Conservation (phyloP, 2,329 filamentous ascomycete genomes). For the Fonsecaea monophora region DNA sequence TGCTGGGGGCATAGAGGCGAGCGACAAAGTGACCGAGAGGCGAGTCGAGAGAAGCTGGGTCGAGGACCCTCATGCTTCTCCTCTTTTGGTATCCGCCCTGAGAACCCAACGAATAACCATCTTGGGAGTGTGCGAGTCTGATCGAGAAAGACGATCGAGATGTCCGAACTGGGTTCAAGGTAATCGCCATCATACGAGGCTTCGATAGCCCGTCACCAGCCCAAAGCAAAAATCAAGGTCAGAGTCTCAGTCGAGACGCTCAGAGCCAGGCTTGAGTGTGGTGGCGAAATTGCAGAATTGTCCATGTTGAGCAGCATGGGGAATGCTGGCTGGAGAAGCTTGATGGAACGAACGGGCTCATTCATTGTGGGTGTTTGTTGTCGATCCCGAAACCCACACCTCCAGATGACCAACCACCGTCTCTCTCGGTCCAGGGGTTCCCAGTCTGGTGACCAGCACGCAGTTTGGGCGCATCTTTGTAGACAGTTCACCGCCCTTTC, state of each 20-base stretch:
- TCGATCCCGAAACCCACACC: background rate
- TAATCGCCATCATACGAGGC: background rate
- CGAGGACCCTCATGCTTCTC: constrained; percentile 9
- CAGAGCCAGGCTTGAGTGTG: background rate
- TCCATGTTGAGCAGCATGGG: background rate
- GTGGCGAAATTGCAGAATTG: background rate
- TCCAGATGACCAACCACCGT: constrained; percentile 7
- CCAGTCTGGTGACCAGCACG: constrained; percentile 13
- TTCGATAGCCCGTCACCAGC: background rate
- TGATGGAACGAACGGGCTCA: background rate
- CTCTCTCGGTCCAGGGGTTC: background rate
- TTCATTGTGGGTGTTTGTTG: background rate
- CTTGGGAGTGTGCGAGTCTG: background rate
- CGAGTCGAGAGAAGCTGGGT: background rate
- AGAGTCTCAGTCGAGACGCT: background rate
- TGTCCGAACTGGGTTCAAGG: background rate
- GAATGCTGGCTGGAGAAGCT: background rate
- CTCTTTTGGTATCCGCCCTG: constrained; percentile 4
- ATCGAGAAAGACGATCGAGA: background rate
- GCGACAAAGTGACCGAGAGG: background rate
- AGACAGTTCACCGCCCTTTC: background rate
- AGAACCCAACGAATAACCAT: background rate
- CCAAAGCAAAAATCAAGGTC: background rate
- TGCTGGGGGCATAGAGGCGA: background rate
- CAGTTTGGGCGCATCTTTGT: background rate